A percentile compares a stretch with the other conserved stretches of the same genome.
Evolutionary conservation across 257 asterid species (phyloP).

Genomic region (Solanum peruvianum): DNA sequence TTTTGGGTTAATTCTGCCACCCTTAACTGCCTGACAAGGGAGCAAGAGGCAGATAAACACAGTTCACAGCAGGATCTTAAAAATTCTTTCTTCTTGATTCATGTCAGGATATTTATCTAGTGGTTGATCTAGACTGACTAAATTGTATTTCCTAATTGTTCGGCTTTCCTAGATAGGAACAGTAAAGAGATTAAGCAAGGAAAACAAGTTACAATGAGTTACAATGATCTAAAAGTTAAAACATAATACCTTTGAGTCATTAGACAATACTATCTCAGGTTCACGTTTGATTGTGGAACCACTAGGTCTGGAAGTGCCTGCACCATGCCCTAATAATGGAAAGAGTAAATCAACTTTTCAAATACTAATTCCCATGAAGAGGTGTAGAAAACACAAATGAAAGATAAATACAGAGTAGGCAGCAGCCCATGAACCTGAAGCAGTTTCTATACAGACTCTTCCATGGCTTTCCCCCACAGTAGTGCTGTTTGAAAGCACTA

Average conservation of each 20-base stretch:
- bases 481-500: conserved; percentile 15
- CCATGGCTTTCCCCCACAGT: conserved; percentile 19
- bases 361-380: conserved; percentile 5
- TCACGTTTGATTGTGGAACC: conserved; percentile 16
- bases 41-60: not conserved
- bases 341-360: not conserved
- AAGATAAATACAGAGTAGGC: not conserved
- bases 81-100: not conserved
- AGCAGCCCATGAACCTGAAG: conserved; percentile 31
- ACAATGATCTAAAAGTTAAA: not conserved
- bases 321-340: conserved; percentile 21
- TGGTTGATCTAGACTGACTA: not conserved
- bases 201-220: not conserved
- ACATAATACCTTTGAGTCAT: conserved; percentile 45
- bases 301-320: conserved; percentile 26
- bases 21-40: not conserved
- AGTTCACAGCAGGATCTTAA: not conserved
- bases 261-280: conserved; percentile 14
- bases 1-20: not conserved
- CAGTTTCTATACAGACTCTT: conserved; percentile 16
- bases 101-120: not conserved
- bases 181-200: not conserved
- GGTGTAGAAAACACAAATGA: not conserved
- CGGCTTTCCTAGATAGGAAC: not conserved
- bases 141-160: not conserved